Percentiles rank a stretch among this genome's conserved stretches.
phyloP scores from a whole-genome alignment of 2,329 filamentous ascomycete genomes.

The Didymosphaeria variabile region DNA sequence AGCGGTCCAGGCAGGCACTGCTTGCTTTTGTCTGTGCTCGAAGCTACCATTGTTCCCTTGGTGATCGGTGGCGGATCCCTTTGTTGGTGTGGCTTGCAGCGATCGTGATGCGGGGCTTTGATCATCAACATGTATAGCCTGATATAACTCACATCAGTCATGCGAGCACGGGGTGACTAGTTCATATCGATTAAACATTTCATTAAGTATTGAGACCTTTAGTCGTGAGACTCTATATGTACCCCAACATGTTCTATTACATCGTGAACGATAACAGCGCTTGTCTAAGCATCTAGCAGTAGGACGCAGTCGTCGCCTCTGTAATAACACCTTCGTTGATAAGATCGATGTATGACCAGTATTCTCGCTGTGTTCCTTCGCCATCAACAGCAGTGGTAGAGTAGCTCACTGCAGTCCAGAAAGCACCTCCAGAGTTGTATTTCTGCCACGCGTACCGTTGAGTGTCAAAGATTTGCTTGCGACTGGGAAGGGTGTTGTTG shows the following conservation, averaged over 20 bases:
- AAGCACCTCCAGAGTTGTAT: background rate
- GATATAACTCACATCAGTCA: no score
- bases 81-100: constrained; percentile 1
- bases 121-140: background rate
- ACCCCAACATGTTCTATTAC: background rate
- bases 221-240: background rate
- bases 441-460: no score
- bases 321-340: background rate
- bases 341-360: background rate
- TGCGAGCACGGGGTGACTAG: no score
- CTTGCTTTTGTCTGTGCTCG: no score
- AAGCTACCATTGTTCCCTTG: background rate
- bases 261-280: background rate
- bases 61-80: background rate
- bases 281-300: background rate
- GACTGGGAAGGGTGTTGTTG: no score
- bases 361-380: background rate
- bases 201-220: background rate
- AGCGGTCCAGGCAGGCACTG: background rate
- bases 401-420: background rate
- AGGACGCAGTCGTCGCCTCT: background rate
- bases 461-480: no score
- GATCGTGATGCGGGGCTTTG: background rate
- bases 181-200: no score
- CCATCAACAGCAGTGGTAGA: background rate